Base-by-base conservation (phyloP, 768 basidiomycete species). In the Russula foetens region DNA sequence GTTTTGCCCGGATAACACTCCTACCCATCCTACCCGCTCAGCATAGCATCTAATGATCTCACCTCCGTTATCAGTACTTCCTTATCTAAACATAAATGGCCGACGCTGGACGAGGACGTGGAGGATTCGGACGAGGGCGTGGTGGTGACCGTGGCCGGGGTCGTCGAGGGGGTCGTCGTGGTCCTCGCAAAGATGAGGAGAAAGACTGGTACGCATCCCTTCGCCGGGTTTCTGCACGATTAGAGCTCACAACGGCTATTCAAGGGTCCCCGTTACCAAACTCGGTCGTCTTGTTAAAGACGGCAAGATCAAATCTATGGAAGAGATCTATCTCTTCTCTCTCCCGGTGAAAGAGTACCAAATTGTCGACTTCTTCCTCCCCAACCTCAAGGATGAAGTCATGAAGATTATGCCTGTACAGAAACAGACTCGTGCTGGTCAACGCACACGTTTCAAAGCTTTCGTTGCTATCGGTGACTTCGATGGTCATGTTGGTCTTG, bases 371-470 rank as follows among this genome's bases (percentile, higher is more conserved):
- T 86, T 88, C 75, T 98, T 99, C 92, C 84, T 98, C 50, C 97
- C 97, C 69, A 91, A 92, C 74, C 90, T 99, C 78, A 99, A 99
- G 84, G 97, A 95, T 69, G 94, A 97, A 75, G 97, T 99, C 67
- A 99, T 99, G 97, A 96, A 95, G 76, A 98, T 99, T 74, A 94
- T 94, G 88, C 97, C 97, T 67, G 97, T 99, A 58, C 97, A 98
- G 79, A 99, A 99, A 79, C 97, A 99, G 77, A 99, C 97, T 63
- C 94, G 92, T 72, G 97, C 97, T 69, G 97, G 97, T 75, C 97
- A 99, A 77, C 91, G 97, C 69, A 99, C 97, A 62, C 90, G 97
- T 66, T 99, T 99, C 87, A 98, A 99, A 80, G 97, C 97, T 28
- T 98, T 98, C 78, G 97, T 98, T 70, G 97, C 97, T 63, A 97